A percentile compares a stretch with the other conserved stretches of the same genome.
phyloP scores from a whole-genome alignment of 2,329 filamentous ascomycete genomes.

The Pochonia chlamydosporia region DNA sequence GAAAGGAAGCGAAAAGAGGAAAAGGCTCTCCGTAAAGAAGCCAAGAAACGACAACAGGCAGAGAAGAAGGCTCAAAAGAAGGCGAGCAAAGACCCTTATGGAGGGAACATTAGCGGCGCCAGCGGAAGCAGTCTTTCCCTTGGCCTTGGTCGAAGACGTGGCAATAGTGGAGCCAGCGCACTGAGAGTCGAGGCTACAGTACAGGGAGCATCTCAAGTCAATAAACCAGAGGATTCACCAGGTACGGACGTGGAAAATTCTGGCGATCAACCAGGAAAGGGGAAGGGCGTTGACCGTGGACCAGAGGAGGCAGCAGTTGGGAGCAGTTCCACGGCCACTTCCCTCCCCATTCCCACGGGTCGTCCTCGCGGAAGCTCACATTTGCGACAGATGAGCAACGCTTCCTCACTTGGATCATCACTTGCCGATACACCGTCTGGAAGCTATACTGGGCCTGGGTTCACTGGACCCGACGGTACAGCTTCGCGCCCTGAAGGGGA shows the following conservation, averaged over 20 bases:
- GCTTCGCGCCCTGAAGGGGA: slow-evolving; percentile 47
- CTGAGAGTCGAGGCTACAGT: slow-evolving; percentile 50
- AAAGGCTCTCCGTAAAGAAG: slow-evolving; percentile 56
- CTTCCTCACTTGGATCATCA: slow-evolving; percentile 78
- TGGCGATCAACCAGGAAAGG: slow-evolving; percentile 45
- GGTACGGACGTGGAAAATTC: slow-evolving; percentile 21
- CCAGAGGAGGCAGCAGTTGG: slow-evolving; percentile 15
- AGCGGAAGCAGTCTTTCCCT: slow-evolving; percentile 62
- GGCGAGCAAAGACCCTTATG: slow-evolving; percentile 31
- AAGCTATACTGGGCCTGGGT: slow-evolving; percentile 38
- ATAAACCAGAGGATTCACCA: slow-evolving; percentile 17
- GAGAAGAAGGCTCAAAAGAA: slow-evolving; percentile 74
- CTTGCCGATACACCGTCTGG: slow-evolving; percentile 59
- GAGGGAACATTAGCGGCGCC: slow-evolving; percentile 31
- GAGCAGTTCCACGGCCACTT: slow-evolving; percentile 28
- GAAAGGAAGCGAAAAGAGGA: slow-evolving; percentile 78
- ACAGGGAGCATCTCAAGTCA: slow-evolving; percentile 33
- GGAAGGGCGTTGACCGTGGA: slow-evolving; percentile 62
- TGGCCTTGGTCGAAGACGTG: slow-evolving; percentile 51
- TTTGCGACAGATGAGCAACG: slow-evolving; percentile 77
- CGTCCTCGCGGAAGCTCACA: slow-evolving; percentile 60
- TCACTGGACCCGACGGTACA: slow-evolving; percentile 23
- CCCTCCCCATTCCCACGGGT: slow-evolving; percentile 42
- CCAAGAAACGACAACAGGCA: slow-evolving; percentile 80
- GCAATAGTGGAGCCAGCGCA: slow-evolving; percentile 55